Conservation (phyloP, 495 filamentous ascomycete genomes). For the Clohesyomyces aquaticus region DNA sequence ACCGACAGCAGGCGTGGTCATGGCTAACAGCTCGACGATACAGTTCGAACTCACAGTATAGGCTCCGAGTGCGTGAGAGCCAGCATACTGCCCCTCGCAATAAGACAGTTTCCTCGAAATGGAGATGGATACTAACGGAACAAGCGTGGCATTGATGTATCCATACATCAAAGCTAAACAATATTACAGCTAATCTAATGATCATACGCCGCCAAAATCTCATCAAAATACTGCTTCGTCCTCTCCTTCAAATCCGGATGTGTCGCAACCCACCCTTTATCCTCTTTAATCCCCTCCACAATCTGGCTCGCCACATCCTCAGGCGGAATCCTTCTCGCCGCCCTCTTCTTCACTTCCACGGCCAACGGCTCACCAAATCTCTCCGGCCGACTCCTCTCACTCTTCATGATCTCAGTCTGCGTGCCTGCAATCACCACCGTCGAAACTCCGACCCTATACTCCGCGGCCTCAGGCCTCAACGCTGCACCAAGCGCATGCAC, state of each 20-base stretch:
- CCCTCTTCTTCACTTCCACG: slow-evolving; percentile 23
- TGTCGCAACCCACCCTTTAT: slow-evolving; percentile 31
- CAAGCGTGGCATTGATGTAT: no score
- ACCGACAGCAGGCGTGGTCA: no score
- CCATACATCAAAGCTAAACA: no score
- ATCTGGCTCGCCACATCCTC: slow-evolving; percentile 22
- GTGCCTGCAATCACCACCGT: slow-evolving; percentile 30
- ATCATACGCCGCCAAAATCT: slow-evolving; percentile 35
- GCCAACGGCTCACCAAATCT: slow-evolving; percentile 19
- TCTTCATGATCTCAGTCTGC: slow-evolving; percentile 34
- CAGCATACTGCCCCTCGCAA: no score
- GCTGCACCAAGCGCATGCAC: slow-evolving; percentile 27
- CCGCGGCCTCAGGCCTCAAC: slow-evolving; percentile 20
- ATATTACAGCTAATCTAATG: slow-evolving; percentile 13
- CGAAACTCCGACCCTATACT: slow-evolving; percentile 26
- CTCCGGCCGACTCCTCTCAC: slow-evolving; percentile 30
- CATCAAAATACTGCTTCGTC: slow-evolving; percentile 34
- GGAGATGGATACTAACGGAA: no score
- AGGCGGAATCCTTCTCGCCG: slow-evolving; percentile 26
- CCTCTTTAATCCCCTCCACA: slow-evolving; percentile 25
- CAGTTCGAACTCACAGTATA: no score
- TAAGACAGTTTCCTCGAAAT: no score
- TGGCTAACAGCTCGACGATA: no score
- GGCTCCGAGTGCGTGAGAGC: no score
- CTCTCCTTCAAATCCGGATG: slow-evolving; percentile 32